Base-by-base conservation (phyloP, 805 yeast genomes). In the Clavispora fructus region DNA sequence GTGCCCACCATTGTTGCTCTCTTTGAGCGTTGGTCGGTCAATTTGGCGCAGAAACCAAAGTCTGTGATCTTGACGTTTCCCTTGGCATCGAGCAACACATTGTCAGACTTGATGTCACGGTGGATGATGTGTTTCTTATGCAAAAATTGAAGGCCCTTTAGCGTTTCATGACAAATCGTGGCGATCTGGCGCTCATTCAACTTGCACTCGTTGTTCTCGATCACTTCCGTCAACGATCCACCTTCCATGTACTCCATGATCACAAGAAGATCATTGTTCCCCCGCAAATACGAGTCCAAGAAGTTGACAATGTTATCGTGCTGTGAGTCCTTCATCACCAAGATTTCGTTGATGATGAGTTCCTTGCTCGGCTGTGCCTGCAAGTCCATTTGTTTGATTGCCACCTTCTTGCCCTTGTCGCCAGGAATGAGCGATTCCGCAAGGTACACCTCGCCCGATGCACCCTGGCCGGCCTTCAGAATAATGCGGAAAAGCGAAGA, bases 181-280 rank as follows among this genome's bases (percentile, higher is more conserved):
- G 97, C 87, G 53, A 95, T 94, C 67, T 95, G 99, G 43, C 82
- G 79, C 65, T 94, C 99, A 14, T 79, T 77, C 56, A 94, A 68
- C 41, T 79, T 75, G 53, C 58, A 64, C 44, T 82, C 83, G 63
- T 91, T 91, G 67, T 90, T 87, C 46, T 90, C 96, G 60, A 95
- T 91, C 35, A 95, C 87, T 68, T 94, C 99, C 0, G 98, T 94
- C 55, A 94, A 72, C 5, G 97, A 87, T 1, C 99, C 99, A 45
- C 99, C 99, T 69, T 95, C 97, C 99, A 94, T 94, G 64, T 83
- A 95, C 66, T 94, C 99, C 99, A 94, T 94, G 29, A 95, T 87
- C n/a, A 94, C 99, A 97, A 98, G 92, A 49, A 94, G 73, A 59
- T 94, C 97, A 48, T 79, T 77, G 41, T 76, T 73, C 4, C 89